Percentiles rank a stretch among this genome's conserved stretches.
Conservation (phyloP, 495 filamentous ascomycete species). For the Aspergillus egyptiacus region DNA sequence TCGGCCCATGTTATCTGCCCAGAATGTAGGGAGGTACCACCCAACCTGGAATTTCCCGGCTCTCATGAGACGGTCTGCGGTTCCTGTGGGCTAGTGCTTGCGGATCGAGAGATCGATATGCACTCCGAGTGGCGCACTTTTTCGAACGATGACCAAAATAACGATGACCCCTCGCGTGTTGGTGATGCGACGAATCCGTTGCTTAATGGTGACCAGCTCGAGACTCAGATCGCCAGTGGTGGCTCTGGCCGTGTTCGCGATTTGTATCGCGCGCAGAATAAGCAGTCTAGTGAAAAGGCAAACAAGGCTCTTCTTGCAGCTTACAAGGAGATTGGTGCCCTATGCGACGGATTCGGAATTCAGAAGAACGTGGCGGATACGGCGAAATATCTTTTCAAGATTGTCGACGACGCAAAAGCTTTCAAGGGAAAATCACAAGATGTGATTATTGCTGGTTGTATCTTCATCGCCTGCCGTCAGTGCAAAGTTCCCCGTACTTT, state of each 20-base stretch:
- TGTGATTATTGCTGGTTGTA: constrained; percentile 88
- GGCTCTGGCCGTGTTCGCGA: constrained; percentile 69
- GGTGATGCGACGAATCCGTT: constrained; percentile 84
- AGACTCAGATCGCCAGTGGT: constrained; percentile 80
- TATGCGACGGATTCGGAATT: constrained; percentile 81
- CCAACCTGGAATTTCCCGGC: constrained; percentile 90
- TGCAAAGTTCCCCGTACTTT: constrained; percentile 82
- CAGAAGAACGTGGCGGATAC: constrained; percentile 73
- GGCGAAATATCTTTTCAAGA: constrained; percentile 90
- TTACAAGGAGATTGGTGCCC: constrained; percentile 82
- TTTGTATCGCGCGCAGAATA: constrained; percentile 81
- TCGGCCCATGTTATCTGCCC: constrained; percentile 76
- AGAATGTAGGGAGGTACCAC: constrained; percentile 86
- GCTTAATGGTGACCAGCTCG: constrained; percentile 84
- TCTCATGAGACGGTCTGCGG: constrained; percentile 89
- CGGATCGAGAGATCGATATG: constrained; percentile 85
- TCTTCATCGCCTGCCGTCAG: constrained; percentile 95
- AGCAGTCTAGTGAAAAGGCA: constrained; percentile 76
- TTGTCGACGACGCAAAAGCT: constrained; percentile 81
- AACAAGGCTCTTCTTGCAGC: constrained; percentile 72
- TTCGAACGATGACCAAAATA: constrained; percentile 92
- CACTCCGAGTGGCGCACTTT: constrained; percentile 99
- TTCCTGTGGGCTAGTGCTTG: constrained; percentile 86
- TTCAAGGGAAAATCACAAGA: constrained; percentile 96
- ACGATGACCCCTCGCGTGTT: constrained; percentile 95